phyloP scores from a whole-genome alignment of 257 asterid species.

The Gentiana macrophylla region DNA sequence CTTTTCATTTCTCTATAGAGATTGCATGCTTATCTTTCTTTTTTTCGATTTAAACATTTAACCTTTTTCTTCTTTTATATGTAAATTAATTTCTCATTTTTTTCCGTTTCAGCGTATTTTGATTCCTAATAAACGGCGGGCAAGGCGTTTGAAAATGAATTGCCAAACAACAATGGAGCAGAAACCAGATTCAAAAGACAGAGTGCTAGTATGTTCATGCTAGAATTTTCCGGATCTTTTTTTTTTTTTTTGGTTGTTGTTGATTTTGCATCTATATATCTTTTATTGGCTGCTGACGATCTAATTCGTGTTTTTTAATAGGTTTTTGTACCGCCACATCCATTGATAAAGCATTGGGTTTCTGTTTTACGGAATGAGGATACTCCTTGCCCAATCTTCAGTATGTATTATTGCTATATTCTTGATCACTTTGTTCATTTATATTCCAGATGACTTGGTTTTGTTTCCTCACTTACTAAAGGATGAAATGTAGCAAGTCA shows the following conservation, averaged over 20 bases:
- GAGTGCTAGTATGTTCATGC: constrained; percentile 62
- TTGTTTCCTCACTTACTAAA: no score
- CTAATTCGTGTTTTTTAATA: constrained; percentile 7
- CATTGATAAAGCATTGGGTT: constrained; percentile 94
- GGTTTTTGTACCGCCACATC: constrained; percentile 98
- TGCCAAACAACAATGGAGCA: constrained; percentile 44
- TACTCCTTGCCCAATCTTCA: constrained; percentile 76
- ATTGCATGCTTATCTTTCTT: background rate
- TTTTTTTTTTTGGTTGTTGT: constrained; percentile 5
- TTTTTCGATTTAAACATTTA: background rate
- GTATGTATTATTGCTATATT: constrained; percentile 24
- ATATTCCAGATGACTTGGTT: no score
- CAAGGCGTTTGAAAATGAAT: constrained; percentile 29
- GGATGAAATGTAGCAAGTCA: no score
- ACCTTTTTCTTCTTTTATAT: background rate
- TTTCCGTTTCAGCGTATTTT: constrained; percentile 19
- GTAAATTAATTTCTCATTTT: constrained; percentile 1
- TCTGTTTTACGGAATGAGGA: constrained; percentile 87
- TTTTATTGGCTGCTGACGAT: constrained; percentile 2
- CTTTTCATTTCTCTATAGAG: background rate
- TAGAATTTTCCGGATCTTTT: background rate
- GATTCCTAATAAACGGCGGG: constrained; percentile 15
- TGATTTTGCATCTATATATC: constrained; percentile 4
- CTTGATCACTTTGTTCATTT: no score
- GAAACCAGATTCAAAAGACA: constrained; percentile 37